Evolutionary conservation across 305 asterid species (phyloP), one percentile per base, ranked within the genome.

Genomic region (Solanum hybrid): DNA sequence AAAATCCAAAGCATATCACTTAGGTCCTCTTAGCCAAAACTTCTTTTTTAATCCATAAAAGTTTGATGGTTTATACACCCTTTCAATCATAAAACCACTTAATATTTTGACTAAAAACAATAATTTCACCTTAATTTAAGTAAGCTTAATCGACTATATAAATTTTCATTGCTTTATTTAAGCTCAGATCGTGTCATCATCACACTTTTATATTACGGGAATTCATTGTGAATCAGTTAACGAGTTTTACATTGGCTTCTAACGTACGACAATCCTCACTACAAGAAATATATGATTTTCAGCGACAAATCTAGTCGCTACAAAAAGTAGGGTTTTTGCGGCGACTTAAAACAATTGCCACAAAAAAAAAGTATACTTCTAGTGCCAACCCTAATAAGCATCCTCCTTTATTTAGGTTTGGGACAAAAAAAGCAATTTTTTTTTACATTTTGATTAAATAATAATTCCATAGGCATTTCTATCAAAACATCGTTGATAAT

Each of bases 1-100:
- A 73, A 86, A 86, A 69, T 69, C 66, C 88, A 69, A 86, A 35
- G 88, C 88, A 86, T 86, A 69, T 86, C 35, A 80, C 36, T 37
- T 38, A 34, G 42, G 82, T 77, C 82, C 24, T 78, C 51, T 78
- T 78, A 34, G 17, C 27, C 46, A 78, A 78, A 78, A 77, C 16
- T 35, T 78, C 9, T 4, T 35, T 76, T 35, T 34, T 34, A 38
- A 34, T 32, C 56, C 4, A 66, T 14, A 35, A 66, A 31, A 46
- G 14, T 4, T 35, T 66, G 88, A 14, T 66, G 60, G 24, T 56
- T 16, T 35, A n/a, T 35, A 29, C n/a, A 29, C 36, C 20, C 8
- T 84, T 31, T 20, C 66, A 40, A 80, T 24, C 86, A 24, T 24
- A 24, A n/a, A n/a, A 38, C 22, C 22, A 79, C 85, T 36, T n/a